Conservation (phyloP, 192 early-diverging fungal genomes). For the Linderina pennispora region DNA sequence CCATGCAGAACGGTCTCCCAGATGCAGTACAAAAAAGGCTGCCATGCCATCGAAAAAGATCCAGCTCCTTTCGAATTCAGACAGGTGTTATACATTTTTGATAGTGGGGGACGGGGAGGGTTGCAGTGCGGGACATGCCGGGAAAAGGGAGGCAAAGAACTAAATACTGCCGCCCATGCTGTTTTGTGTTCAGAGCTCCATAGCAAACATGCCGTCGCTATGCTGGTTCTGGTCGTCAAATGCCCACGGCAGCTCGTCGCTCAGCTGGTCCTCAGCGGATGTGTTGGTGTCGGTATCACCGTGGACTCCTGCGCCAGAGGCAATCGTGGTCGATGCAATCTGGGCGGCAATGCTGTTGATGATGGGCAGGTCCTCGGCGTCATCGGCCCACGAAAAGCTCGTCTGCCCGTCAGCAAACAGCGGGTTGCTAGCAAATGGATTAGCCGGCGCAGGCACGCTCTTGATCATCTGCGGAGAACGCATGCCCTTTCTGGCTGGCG, state of each 20-base stretch:
- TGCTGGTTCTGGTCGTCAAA: conserved; percentile 15
- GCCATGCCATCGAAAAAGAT: too few relatives aligned
- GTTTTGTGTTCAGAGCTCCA: conserved; percentile 37
- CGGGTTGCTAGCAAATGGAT: conserved; percentile 4
- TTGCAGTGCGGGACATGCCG: too few relatives aligned
- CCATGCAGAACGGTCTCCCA: too few relatives aligned
- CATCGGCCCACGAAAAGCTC: conserved; percentile 47
- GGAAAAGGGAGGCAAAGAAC: too few relatives aligned
- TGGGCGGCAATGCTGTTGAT: conserved; percentile 23
- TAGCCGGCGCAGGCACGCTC: conserved; percentile 26
- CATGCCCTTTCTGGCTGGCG: conserved; percentile 1
- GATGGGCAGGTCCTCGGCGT: conserved; percentile 44
- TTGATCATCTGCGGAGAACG: conserved; percentile 4
- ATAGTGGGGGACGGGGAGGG: too few relatives aligned
- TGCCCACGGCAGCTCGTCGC: conserved; percentile 40
- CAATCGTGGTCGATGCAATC: conserved; percentile 4
- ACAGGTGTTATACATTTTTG: too few relatives aligned
- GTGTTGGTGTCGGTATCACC: too few relatives aligned
- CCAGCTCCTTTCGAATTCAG: too few relatives aligned
- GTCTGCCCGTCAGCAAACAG: conserved; percentile 10
- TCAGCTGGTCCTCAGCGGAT: conserved; percentile 29
- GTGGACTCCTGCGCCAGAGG: too few relatives aligned
- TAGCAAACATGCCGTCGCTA: conserved; percentile 31
- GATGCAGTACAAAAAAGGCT: too few relatives aligned
- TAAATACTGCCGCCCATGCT: too few relatives aligned